Evolutionary conservation across 768 basidiomycete genomes (phyloP).

Genomic region (Tricholoma matsutake): DNA sequence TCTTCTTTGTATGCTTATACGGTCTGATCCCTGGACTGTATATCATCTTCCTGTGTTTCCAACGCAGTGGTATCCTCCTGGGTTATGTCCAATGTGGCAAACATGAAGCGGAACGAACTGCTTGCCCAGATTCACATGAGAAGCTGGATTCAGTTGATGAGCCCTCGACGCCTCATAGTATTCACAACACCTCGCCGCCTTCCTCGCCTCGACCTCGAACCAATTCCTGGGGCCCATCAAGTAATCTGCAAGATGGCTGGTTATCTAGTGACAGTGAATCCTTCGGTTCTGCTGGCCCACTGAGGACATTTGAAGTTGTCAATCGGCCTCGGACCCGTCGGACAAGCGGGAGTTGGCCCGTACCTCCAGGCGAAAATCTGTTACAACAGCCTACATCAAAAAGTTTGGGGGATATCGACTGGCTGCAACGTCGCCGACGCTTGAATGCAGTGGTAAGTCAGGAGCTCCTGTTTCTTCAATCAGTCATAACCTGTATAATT

Average conservation of each 20-base stretch:
- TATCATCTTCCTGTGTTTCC: conserved; percentile 19
- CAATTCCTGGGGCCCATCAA: conserved; percentile 49
- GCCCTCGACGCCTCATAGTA: conserved; percentile 32
- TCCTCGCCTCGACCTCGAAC: conserved; percentile 43
- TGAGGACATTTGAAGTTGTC: conserved; percentile 48
- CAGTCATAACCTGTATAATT: conserved; percentile 6
- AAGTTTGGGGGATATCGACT: conserved; percentile 70
- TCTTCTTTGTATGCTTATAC: conserved; percentile 63
- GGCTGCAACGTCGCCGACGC: conserved; percentile 73
- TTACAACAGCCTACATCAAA: conserved; percentile 35
- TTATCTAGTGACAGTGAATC: conserved; percentile 46
- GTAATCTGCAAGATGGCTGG: conserved; percentile 41
- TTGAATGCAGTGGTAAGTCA: conserved; percentile 63
- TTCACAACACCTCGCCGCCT: conserved; percentile 39
- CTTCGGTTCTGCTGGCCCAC: conserved; percentile 35
- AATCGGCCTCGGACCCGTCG: conserved; percentile 43
- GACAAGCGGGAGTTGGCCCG: conserved; percentile 30
- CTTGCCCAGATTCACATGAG: conserved; percentile 27
- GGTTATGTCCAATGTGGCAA: conserved; percentile 15
- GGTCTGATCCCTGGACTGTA: conserved; percentile 44
- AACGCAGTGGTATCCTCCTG: neutral
- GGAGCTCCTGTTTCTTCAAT: conserved; percentile 3
- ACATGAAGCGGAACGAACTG: conserved; percentile 8
- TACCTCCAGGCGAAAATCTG: conserved; percentile 13
- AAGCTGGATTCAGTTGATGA: conserved; percentile 28